Evolutionary conservation across 495 filamentous ascomycete genomes (phyloP).

Genomic region (Hyphodiscus hymeniophilus): DNA sequence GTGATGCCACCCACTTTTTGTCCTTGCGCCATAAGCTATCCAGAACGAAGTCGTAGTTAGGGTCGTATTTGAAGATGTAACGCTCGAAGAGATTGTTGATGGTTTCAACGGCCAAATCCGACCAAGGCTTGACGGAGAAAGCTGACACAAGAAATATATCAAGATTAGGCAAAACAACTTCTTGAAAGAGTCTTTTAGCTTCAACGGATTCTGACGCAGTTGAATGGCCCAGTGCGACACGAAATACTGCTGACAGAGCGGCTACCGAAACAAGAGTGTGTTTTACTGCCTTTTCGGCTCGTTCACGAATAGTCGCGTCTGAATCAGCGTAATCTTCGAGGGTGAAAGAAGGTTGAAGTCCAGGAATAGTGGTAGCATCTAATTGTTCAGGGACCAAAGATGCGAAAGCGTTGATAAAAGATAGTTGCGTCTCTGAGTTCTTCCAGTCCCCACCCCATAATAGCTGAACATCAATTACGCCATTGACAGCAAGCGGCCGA

Average conservation of each 20-base stretch:
- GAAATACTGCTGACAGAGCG: constrained; percentile 73
- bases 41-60: constrained; percentile 73
- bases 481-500: constrained; percentile 53
- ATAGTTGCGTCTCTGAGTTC: constrained; percentile 76
- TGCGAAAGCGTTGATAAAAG: constrained; percentile 77
- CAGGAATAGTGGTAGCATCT: constrained; percentile 74
- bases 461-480: constrained; percentile 60
- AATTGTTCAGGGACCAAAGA: constrained; percentile 60
- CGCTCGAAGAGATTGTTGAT: constrained; percentile 42
- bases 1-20: constrained; percentile 67
- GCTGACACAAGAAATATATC: constrained; percentile 75
- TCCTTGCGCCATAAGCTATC: constrained; percentile 86
- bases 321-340: constrained; percentile 67
- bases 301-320: constrained; percentile 57
- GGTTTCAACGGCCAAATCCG: constrained; percentile 45
- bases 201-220: constrained; percentile 57
- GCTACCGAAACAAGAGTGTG: constrained; percentile 85
- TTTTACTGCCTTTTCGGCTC: constrained; percentile 65
- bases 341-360: constrained; percentile 69
- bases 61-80: constrained; percentile 36
- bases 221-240: constrained; percentile 60
- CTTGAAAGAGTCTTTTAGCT: constrained; percentile 57
- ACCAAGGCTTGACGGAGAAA: constrained; percentile 52
- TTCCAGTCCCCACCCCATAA: constrained; percentile 92
- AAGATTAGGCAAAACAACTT: constrained; percentile 59